phyloP scores from a whole-genome alignment of 176 grass and related monocot species.

The Alopecurus myosuroides region DNA sequence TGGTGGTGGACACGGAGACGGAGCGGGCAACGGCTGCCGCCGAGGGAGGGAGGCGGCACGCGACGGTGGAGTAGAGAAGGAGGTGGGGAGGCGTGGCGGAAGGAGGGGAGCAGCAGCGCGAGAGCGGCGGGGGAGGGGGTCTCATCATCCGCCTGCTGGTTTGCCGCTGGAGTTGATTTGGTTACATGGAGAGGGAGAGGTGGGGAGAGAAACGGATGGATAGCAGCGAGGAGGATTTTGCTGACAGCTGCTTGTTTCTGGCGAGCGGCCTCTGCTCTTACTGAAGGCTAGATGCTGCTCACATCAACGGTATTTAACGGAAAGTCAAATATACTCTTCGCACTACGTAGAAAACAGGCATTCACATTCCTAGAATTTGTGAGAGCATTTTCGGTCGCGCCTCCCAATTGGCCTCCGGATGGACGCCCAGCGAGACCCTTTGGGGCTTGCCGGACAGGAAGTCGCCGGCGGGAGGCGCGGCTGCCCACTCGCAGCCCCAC shows the following conservation, averaged over 20 bases:
- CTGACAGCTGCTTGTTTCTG: not conserved
- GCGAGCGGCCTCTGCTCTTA: not conserved
- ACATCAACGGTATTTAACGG: not conserved
- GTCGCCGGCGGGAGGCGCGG: no score
- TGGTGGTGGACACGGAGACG: slow-evolving; percentile 49
- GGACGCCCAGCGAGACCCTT: no score
- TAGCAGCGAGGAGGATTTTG: not conserved
- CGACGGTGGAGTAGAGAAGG: slow-evolving; percentile 1
- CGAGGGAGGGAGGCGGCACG: slow-evolving; percentile 12
- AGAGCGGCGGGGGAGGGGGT: slow-evolving; percentile 15
- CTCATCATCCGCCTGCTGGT: slow-evolving; percentile 27
- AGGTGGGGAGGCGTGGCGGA: not conserved
- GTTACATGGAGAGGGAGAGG: not conserved
- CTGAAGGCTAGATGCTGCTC: not conserved
- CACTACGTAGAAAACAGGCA: no score
- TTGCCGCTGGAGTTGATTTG: not conserved
- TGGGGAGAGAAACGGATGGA: not conserved
- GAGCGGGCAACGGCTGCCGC: slow-evolving; percentile 16
- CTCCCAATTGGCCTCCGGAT: no score
- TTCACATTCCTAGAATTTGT: no score
- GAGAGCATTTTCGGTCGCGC: no score
- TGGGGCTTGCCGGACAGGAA: no score
- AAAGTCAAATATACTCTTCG: no score
- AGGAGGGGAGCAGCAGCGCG: slow-evolving; percentile 2
- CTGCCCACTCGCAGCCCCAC: no score